Conservation (phyloP, 257 asterid species). For the Ligustrum vulgare region DNA sequence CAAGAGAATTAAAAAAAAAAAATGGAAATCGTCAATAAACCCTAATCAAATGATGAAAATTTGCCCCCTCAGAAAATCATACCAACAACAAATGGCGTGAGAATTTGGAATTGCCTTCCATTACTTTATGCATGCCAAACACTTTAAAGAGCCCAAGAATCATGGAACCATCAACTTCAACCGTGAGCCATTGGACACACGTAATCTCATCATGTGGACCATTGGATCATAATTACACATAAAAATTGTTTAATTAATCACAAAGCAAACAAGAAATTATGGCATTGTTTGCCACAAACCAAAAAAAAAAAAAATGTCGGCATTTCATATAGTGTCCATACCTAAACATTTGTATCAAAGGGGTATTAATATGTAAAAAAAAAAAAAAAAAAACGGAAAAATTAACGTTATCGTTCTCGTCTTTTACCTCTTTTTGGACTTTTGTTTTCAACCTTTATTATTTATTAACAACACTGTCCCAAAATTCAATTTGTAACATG, state of each 20-base stretch:
- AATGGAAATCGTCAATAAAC: too few relatives aligned
- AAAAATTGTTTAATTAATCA: neutral
- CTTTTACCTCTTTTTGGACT: too few relatives aligned
- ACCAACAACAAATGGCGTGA: neutral
- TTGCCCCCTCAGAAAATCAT: neutral
- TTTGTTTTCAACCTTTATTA: too few relatives aligned
- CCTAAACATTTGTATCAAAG: too few relatives aligned
- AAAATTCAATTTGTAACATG: too few relatives aligned
- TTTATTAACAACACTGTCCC: too few relatives aligned
- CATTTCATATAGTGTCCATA: too few relatives aligned
- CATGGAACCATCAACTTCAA: neutral
- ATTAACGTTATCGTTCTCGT: too few relatives aligned
- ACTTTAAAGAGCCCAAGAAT: neutral
- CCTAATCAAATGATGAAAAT: neutral
- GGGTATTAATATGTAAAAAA: too few relatives aligned
- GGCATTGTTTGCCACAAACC: slow-evolving; percentile 24
- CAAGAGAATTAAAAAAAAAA: too few relatives aligned
- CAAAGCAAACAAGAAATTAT: slow-evolving; percentile 23
- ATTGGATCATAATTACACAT: slow-evolving; percentile 16
- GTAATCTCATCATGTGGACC: slow-evolving; percentile 22
- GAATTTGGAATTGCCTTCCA: neutral
- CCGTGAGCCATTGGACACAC: slow-evolving; percentile 7
- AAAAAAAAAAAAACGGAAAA: too few relatives aligned
- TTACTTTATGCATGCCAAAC: slow-evolving; percentile 3
- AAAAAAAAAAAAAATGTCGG: too few relatives aligned